Conservation (phyloP, 441 rosid genomes). For the Manihot esculenta region DNA sequence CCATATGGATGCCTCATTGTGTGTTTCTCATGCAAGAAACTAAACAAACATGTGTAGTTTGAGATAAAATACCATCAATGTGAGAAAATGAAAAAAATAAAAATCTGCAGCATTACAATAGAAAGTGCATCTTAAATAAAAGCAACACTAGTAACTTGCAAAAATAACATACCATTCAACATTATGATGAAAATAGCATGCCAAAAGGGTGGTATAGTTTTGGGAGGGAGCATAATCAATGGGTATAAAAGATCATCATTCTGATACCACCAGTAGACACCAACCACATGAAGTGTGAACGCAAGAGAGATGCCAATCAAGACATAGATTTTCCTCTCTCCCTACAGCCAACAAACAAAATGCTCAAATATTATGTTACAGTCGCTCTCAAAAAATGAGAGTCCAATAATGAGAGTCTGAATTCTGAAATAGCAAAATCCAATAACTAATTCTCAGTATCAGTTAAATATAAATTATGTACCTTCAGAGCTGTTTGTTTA, state of each 20-base stretch:
- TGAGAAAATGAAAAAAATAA: neutral
- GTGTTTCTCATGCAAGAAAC: neutral
- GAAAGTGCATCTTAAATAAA: neutral
- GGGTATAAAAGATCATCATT: conserved; percentile 64
- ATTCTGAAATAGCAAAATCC: conserved; percentile 6
- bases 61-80: neutral
- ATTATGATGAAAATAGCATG: conserved; percentile 63
- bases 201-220: conserved; percentile 71
- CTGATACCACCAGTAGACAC: conserved; percentile 75
- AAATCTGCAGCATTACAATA: neutral
- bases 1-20: neutral
- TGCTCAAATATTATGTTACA: conserved; percentile 16
- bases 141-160: conserved; percentile 1
- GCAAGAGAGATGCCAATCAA: conserved; percentile 48
- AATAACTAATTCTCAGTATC: neutral
- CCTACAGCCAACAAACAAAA: conserved; percentile 43
- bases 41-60: neutral
- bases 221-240: conserved; percentile 71
- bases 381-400: neutral
- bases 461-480: conserved; percentile 22
- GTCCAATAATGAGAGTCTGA: neutral
- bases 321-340: conserved; percentile 63
- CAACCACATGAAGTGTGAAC: conserved; percentile 53
- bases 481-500: conserved; percentile 78
- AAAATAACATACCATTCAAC: conserved; percentile 57